Percentiles rank a stretch among this genome's conserved stretches.
Conservation (phyloP, 1,284 basidiomycete genomes). For the Mycosarcoma mackinlayi region DNA sequence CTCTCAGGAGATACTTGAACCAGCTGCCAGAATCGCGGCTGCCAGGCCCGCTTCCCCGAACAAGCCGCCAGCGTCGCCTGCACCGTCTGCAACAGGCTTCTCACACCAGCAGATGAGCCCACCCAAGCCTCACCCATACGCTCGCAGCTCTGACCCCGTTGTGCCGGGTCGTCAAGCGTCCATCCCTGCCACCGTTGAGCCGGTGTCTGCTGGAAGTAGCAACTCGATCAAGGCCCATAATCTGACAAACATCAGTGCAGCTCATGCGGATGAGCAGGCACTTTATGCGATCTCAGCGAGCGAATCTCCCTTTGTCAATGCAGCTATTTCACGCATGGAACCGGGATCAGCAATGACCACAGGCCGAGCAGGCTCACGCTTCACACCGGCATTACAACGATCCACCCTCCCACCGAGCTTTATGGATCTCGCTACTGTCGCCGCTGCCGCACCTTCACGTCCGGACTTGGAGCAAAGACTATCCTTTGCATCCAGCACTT, state of each 20-base stretch:
- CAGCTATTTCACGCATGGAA: slow-evolving; percentile 7
- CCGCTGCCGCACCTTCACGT: not conserved
- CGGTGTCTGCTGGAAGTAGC: not conserved
- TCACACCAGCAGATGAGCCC: slow-evolving; percentile 15
- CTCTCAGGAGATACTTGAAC: slow-evolving; percentile 22
- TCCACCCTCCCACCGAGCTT: slow-evolving; percentile 15
- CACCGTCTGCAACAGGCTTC: not conserved
- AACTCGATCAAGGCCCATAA: not conserved
- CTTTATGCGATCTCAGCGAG: slow-evolving; percentile 11
- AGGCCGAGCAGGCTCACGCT: slow-evolving; percentile 14
- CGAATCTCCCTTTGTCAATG: slow-evolving; percentile 3
- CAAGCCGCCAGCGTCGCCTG: slow-evolving; percentile 11
- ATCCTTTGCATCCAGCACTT: slow-evolving; percentile 22
- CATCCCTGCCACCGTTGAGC: not conserved
- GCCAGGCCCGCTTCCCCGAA: slow-evolving; percentile 12
- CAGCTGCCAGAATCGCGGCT: not conserved
- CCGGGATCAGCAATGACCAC: slow-evolving; percentile 23
- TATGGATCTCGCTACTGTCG: slow-evolving; percentile 15
- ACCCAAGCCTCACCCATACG: slow-evolving; percentile 5
- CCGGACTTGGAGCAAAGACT: slow-evolving; percentile 12
- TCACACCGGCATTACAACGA: slow-evolving; percentile 14
- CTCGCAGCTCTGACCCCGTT: slow-evolving; percentile 12
- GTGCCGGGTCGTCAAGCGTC: slow-evolving; percentile 18
- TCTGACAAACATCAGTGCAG: not conserved
- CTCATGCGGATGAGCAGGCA: slow-evolving; percentile 6